phyloP scores from a whole-genome alignment of 208 protist genomes.

The Crithidia fasciculata region DNA sequence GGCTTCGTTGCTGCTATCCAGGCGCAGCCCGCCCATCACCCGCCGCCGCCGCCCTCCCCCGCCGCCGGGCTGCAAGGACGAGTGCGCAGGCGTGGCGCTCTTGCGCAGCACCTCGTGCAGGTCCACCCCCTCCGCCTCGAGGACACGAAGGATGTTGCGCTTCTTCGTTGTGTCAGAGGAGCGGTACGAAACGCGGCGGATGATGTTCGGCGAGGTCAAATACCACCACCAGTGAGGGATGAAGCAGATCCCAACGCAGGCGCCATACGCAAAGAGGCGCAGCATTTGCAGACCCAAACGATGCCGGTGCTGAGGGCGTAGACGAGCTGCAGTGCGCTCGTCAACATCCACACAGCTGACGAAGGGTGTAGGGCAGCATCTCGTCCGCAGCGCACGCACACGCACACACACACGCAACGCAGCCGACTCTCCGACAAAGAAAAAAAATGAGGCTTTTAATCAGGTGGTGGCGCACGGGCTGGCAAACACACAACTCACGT shows the following conservation, averaged over 20 bases:
- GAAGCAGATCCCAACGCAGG: slow-evolving; percentile 43
- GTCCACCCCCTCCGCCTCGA: slow-evolving; percentile 55
- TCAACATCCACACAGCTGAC: slow-evolving; percentile 71
- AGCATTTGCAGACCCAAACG: slow-evolving; percentile 67
- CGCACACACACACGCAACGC: slow-evolving; percentile 3
- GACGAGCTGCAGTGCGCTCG: slow-evolving; percentile 52
- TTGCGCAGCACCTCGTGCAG: slow-evolving; percentile 26
- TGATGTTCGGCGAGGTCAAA: slow-evolving; percentile 67
- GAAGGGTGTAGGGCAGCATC: slow-evolving; percentile 54
- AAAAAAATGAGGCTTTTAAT: background rate
- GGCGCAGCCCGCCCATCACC: background rate
- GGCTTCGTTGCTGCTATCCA: background rate
- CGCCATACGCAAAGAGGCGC: slow-evolving; percentile 50
- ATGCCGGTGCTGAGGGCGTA: slow-evolving; percentile 56
- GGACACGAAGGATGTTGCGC: slow-evolving; percentile 51
- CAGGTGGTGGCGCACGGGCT: too few relatives aligned
- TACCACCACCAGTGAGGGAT: slow-evolving; percentile 74
- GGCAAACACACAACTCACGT: background rate
- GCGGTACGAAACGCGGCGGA: slow-evolving; percentile 68
- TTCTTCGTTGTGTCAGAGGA: slow-evolving; percentile 45
- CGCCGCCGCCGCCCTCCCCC: slow-evolving; percentile 8
- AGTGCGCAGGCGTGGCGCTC: background rate
- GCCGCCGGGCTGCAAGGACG: background rate
- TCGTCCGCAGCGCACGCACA: background rate
- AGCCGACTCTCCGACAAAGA: background rate